These are phyloP conservation scores for Russula sp. DNA, from an alignment of 768 basidiomycete species.

Conservation along the genomic window DNA sequence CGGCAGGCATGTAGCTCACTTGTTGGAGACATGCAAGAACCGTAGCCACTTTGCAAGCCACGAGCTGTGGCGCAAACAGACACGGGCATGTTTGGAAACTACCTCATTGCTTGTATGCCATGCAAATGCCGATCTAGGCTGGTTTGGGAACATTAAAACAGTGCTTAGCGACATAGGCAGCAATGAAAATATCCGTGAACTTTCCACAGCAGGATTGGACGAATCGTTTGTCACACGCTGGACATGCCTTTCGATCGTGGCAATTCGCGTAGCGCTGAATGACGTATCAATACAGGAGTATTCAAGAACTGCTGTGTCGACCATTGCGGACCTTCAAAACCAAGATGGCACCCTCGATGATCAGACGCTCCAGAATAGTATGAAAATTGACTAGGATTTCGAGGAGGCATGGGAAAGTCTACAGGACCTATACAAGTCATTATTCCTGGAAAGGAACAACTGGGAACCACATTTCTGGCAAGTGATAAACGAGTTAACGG, in stretches of 20 bases:
- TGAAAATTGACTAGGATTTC: background rate
- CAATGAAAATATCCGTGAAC: conserved; percentile 1
- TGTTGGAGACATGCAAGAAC: conserved; percentile 12
- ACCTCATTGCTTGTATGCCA: background rate
- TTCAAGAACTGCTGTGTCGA: background rate
- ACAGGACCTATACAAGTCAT: too few relatives aligned
- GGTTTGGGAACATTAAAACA: conserved; percentile 11
- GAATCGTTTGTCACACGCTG: too few relatives aligned
- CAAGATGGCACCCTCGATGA: background rate
- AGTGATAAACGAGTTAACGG: too few relatives aligned
- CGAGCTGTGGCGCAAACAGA: background rate
- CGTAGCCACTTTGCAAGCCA: background rate
- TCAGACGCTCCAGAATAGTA: background rate
- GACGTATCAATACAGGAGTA: background rate
- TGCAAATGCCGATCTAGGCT: background rate
- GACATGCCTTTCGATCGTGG: too few relatives aligned
- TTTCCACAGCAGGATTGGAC: too few relatives aligned
- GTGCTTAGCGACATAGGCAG: conserved; percentile 1
- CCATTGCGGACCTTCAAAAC: background rate
- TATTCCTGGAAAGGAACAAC: background rate
- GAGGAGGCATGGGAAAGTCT: background rate
- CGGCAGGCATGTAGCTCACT: background rate
- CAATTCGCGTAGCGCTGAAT: background rate
- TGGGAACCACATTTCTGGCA: too few relatives aligned
- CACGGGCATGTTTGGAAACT: conserved; percentile 6